A percentile compares a stretch with the other conserved stretches of the same genome.
Conservation (phyloP, 495 filamentous ascomycete genomes). For the Penicillium nucicola region DNA sequence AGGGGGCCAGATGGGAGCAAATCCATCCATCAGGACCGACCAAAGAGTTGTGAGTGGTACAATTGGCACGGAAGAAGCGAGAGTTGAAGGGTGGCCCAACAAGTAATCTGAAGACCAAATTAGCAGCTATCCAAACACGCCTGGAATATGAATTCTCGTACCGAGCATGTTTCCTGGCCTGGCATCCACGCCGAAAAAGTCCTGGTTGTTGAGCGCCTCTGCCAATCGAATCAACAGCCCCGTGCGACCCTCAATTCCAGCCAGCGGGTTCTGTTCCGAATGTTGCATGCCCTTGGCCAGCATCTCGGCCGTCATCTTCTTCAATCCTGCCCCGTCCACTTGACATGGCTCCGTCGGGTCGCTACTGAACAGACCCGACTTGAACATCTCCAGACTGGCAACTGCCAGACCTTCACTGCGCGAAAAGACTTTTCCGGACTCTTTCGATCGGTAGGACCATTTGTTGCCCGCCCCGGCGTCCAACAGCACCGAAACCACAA, state of each 20-base stretch:
- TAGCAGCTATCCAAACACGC: constrained; percentile 7
- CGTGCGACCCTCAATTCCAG: constrained; percentile 83
- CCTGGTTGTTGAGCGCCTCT: constrained; percentile 73
- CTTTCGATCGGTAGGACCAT: constrained; percentile 84
- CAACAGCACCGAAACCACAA: constrained; percentile 65
- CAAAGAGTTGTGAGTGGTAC: constrained; percentile 89
- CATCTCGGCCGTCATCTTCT: constrained; percentile 67
- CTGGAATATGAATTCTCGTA: constrained; percentile 34
- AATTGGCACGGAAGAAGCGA: constrained; percentile 81
- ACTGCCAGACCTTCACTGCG: constrained; percentile 92
- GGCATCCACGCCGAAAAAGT: constrained; percentile 81
- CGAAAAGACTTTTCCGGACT: constrained; percentile 79
- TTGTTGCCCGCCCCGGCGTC: constrained; percentile 64
- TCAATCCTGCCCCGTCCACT: constrained; percentile 81
- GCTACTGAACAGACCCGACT: constrained; percentile 87
- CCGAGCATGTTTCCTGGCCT: constrained; percentile 94
- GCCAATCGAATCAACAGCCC: constrained; percentile 74
- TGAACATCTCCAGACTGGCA: constrained; percentile 97
- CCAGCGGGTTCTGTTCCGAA: constrained; percentile 73
- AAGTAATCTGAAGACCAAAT: constrained; percentile 66
- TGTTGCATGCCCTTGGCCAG: constrained; percentile 83
- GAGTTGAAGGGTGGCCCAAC: constrained; percentile 83
- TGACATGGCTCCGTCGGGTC: constrained; percentile 76
- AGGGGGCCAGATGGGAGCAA: constrained; percentile 83
- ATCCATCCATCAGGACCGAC: constrained; percentile 83